Base-by-base conservation (phyloP, 2,329 filamentous ascomycete species). In the Cryphonectria nitschkei region DNA sequence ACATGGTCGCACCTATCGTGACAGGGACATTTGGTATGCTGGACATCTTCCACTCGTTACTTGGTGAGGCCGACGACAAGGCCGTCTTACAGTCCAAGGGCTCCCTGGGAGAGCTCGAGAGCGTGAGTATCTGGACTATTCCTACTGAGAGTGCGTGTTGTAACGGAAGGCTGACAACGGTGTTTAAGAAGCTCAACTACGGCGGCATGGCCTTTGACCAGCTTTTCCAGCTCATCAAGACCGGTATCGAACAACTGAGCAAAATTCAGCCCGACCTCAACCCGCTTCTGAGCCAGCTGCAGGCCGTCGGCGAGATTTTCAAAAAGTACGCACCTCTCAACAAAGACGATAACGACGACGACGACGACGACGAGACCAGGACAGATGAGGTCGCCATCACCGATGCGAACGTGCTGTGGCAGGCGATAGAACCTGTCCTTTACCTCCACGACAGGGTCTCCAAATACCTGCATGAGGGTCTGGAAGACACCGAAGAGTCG, bases 21-120 rank as follows among this genome's bases (percentile, higher is more conserved):
- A 88, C 86, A 0, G 86, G 86, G 26, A 88, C 86, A 0, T 87
- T 87, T 74, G 85, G 85, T 67, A 78, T 78, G 77, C 68, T 79
- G 13, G 78, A 79, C 64, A 78, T 79, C 39, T 79, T 79, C 62
- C 77, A 79, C 70, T 77, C 76, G 56, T 68, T 79, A 22, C 74
- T 79, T 0, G 77, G 77, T 1, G 77, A 79, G 58, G 76, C 77
- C 9, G 77, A 78, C 16, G 77, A 79, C 66, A 78, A 78, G 75
- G 77, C 77, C 1, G 74, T 78, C 9, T 62, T 78, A 29, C 76
- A 78, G 34, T 76, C 76, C 11, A 77, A 76, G 63, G 77, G 77
- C 19, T 74, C 76, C 0, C 72, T 78, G 0, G 77, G 76, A 14
- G 74, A 75, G 56, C 75, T 78, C 0, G 76, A 78, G 60, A 72